Percentiles rank a stretch among this genome's conserved stretches.
Conservation (phyloP, 495 filamentous ascomycete species). For the Penicillium steckii region DNA sequence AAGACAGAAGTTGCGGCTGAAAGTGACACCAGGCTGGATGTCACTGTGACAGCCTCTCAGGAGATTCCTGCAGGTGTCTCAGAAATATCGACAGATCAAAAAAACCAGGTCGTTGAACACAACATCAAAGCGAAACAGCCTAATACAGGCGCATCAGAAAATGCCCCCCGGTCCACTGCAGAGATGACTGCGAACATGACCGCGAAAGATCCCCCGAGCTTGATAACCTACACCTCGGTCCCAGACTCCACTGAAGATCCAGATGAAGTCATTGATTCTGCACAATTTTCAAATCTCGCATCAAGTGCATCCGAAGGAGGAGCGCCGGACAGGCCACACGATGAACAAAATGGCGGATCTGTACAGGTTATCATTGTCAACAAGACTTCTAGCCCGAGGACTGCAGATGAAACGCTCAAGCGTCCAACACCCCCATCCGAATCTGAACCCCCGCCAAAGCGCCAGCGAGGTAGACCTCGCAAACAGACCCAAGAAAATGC, state of each 20-base stretch:
- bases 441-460: slow-evolving; percentile 18
- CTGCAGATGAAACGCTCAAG: slow-evolving; percentile 2
- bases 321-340: no score
- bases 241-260: neutral
- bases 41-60: neutral
- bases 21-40: neutral
- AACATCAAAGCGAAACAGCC: neutral
- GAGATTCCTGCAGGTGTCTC: neutral
- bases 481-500: neutral
- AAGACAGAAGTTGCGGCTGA: neutral
- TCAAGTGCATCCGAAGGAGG: neutral
- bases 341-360: neutral
- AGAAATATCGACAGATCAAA: neutral
- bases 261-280: neutral
- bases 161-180: neutral
- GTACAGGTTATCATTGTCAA: slow-evolving; percentile 22
- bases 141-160: neutral
- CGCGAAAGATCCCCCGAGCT: no score
- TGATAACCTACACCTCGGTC: no score
- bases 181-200: no score
- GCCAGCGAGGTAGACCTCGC: slow-evolving; percentile 18
- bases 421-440: slow-evolving; percentile 12
- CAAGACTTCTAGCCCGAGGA: neutral
- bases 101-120: neutral
- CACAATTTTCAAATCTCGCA: neutral